Evolutionary conservation across 1,284 basidiomycete species (phyloP), one percentile per base, ranked within the genome.

Genomic region (Heterobasidion parviporum): DNA sequence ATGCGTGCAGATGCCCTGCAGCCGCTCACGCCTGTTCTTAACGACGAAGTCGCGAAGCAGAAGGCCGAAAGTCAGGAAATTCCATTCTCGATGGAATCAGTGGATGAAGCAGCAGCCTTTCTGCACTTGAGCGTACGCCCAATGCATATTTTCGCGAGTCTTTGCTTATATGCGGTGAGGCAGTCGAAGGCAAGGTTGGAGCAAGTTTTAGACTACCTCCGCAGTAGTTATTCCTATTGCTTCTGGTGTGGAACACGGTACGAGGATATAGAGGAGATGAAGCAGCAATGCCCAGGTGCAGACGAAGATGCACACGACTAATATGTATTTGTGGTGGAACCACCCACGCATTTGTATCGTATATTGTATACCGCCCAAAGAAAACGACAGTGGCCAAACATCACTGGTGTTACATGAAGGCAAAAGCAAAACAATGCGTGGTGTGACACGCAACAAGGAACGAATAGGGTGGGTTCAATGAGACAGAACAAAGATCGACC

Each of bases 181-280:
- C 62, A 93, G 89, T 81, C 87, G 56, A 77, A 76, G 57, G 82
- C 88, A 67, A 80, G 89, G 48, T 74, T 94, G 46, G 71, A 74
- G 36, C 70, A 85, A 53, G 83, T 92, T 14, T 72, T 92, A 34
- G 70, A 79, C 8, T 92, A 94, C 68, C 76, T 94, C 44, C 85
- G 92, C 36, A 73, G 79, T 47, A 78, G 75, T 59, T 81, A 88
- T 66, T 68, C 74, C 15, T 93, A 93, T 67, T 94, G 92, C 66
- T 91, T 92, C 68, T 94, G 89, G 88, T 94, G 92, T 66, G 91
- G 92, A 8, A 80, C 84, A 6, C 78, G 82, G 62, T 94, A 92
- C 66, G 74, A 79, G 16, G 73, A 77, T 60, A 67, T 70, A 10
- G 77, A 80, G 32, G 87, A 91, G 55, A 72, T 94, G 72, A 72